Conservation (phyloP, 345 rosid genomes). For the Turritis glabra region DNA sequence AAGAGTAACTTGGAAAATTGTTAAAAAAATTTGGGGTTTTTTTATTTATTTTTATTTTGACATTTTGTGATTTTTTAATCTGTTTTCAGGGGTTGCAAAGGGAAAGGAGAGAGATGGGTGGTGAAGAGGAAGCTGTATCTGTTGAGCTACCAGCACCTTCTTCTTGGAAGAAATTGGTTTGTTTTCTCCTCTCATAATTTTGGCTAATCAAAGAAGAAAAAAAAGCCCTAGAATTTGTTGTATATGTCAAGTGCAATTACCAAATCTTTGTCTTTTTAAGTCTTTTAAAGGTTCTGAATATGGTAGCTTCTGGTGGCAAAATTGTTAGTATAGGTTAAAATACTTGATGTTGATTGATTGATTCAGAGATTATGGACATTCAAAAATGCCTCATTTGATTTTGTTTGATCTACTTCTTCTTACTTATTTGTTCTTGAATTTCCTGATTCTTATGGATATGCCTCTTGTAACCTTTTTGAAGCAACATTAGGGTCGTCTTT, state of each 20-base stretch:
- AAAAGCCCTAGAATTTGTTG: not conserved
- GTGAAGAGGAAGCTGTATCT: conserved; percentile 53
- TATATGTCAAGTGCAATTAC: conserved; percentile 7
- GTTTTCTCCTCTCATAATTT: not conserved
- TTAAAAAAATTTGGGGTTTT: not conserved
- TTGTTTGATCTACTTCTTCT: not conserved
- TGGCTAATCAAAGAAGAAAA: not conserved
- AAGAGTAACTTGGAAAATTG: not conserved
- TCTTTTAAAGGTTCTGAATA: not conserved
- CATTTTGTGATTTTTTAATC: not conserved
- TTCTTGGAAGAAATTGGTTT: conserved; percentile 82
- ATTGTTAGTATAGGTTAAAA: not conserved
- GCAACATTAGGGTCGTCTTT: not conserved
- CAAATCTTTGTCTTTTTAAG: not conserved
- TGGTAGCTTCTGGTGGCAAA: not conserved
- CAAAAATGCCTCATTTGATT: not conserved
- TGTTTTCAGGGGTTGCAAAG: conserved; percentile 39
- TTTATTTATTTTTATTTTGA: too few relatives aligned
- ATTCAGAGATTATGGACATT: not conserved
- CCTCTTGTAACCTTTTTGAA: conserved; percentile 8
- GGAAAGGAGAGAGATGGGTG: conserved; percentile 39
- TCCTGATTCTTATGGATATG: not conserved
- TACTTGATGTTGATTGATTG: not conserved
- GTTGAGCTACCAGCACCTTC: conserved; percentile 81
- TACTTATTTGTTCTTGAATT: not conserved